phyloP scores from a whole-genome alignment of 1,139 yeast species.

The Yamadazyma membranifaciens region DNA sequence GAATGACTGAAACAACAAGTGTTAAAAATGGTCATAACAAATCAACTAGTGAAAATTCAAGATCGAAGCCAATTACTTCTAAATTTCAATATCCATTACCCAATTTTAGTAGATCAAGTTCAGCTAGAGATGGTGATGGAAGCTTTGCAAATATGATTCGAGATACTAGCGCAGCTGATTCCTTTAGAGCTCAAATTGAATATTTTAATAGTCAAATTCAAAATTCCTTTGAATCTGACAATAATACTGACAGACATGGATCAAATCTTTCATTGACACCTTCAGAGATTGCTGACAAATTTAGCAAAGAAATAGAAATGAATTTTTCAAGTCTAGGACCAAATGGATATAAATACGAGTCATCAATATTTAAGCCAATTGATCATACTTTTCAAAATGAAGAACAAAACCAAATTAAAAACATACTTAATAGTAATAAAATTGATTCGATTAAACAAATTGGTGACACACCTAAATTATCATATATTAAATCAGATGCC shows the following conservation, averaged over 20 bases:
- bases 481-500: constrained; percentile 5
- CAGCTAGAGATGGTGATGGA: constrained; percentile 11
- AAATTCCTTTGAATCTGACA: constrained; percentile 1
- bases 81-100: constrained; percentile 8
- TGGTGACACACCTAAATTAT: background rate
- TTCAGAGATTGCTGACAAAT: constrained; percentile 29
- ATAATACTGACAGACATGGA: constrained; percentile 14
- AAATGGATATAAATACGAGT: constrained; percentile 4
- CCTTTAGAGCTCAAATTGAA: constrained; percentile 14
- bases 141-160: constrained; percentile 11
- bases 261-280: constrained; percentile 31
- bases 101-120: constrained; percentile 1
- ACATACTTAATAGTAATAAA: background rate
- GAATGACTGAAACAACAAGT: background rate
- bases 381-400: constrained; percentile 2
- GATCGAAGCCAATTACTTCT: background rate
- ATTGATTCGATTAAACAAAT: background rate
- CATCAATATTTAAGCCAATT: constrained; percentile 1
- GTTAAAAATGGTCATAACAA: background rate
- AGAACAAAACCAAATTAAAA: background rate
- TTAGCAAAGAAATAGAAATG: constrained; percentile 28
- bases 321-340: constrained; percentile 17
- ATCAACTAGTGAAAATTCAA: background rate
- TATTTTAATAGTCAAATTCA: constrained; percentile 13
- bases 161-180: constrained; percentile 17